Evolutionary conservation across 2,329 filamentous ascomycete genomes (phyloP).

Genomic region (Colletotrichum eremochloae): DNA sequence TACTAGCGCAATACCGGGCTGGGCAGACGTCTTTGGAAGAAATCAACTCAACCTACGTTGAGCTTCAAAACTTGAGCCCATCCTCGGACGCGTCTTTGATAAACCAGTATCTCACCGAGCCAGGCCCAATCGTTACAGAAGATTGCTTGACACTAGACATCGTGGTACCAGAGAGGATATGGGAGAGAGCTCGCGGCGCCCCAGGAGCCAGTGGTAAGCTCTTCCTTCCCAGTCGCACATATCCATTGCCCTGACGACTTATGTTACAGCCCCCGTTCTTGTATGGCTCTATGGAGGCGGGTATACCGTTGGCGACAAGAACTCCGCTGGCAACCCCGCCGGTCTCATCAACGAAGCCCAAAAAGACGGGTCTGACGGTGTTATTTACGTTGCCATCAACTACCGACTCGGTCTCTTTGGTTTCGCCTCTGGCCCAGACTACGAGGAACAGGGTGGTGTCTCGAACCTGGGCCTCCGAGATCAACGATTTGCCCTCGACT

Average conservation of each 20-base stretch:
- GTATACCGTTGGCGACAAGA: slow-evolving; percentile 50
- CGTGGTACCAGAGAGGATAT: slow-evolving; percentile 53
- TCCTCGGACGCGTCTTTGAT: not conserved
- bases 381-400: slow-evolving; percentile 58
- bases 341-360: slow-evolving; percentile 32
- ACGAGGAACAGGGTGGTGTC: slow-evolving; percentile 51
- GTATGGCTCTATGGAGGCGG: slow-evolving; percentile 55
- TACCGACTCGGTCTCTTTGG: slow-evolving; percentile 60
- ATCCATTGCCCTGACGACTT: not conserved
- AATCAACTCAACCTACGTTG: not conserved
- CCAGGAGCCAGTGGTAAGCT: not conserved
- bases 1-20: not conserved
- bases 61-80: not conserved
- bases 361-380: slow-evolving; percentile 50
- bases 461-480: slow-evolving; percentile 56
- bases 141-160: slow-evolving; percentile 59
- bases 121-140: slow-evolving; percentile 43
- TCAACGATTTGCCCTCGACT: slow-evolving; percentile 58
- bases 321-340: slow-evolving; percentile 52
- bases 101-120: not conserved
- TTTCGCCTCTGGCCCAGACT: slow-evolving; percentile 55
- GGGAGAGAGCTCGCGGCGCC: slow-evolving; percentile 46
- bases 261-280: slow-evolving; percentile 43
- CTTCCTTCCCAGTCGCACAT: too few relatives aligned
- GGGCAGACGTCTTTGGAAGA: not conserved